Evolutionary conservation across 345 rosid species (phyloP).

Genomic region (Punica granatum): DNA sequence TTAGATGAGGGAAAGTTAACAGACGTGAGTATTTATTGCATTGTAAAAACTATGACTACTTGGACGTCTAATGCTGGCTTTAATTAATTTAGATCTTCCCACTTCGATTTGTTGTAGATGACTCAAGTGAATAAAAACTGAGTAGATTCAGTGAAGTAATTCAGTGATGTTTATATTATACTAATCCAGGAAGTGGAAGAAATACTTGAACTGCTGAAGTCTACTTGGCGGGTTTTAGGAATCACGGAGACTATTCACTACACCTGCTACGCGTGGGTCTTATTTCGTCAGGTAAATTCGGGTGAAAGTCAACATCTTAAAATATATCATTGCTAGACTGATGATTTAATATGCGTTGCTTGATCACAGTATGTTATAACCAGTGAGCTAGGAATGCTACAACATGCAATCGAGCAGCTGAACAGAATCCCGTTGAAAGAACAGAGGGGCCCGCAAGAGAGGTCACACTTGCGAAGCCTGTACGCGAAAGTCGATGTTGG

Average conservation of each 20-base stretch:
- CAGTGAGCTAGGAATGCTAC: constrained; percentile 67
- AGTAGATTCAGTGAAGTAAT: neutral
- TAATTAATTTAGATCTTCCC: too few relatives aligned
- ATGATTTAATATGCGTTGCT: constrained; percentile 13
- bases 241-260: constrained; percentile 90
- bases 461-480: constrained; percentile 81
- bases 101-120: too few relatives aligned
- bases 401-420: constrained; percentile 82
- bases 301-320: constrained; percentile 11
- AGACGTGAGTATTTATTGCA: constrained; percentile 46
- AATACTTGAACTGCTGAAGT: constrained; percentile 92
- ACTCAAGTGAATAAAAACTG: too few relatives aligned
- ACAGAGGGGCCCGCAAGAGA: constrained; percentile 95
- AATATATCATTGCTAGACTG: neutral
- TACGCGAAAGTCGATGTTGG: constrained; percentile 53
- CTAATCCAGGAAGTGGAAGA: constrained; percentile 81
- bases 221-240: constrained; percentile 95
- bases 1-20: constrained; percentile 96
- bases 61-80: too few relatives aligned
- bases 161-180: neutral
- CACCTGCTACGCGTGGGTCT: constrained; percentile 85
- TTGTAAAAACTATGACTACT: neutral
- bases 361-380: constrained; percentile 73
- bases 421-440: constrained; percentile 81
- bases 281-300: constrained; percentile 80